Base-by-base conservation (phyloP, 108 stramenopile species). In the Skeletonema costatum region DNA sequence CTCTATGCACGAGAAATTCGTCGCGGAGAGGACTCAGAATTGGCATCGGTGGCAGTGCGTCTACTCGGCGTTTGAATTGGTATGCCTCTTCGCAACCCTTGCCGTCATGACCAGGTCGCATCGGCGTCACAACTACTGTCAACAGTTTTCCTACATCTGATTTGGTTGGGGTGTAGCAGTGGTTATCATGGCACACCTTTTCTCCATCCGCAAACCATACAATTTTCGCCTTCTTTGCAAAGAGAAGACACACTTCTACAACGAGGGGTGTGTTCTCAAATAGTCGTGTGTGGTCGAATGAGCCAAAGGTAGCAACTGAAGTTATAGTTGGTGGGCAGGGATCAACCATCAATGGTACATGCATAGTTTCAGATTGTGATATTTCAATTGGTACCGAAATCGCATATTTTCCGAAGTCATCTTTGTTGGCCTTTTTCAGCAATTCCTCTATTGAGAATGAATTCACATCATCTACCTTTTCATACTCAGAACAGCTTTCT, bases 191-290 rank as follows among this genome's bases (percentile, higher is more conserved):
- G 31, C 65, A 64, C 1, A 82, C 83, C 41, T 53, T 19, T 16
- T 78, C 33, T 12, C 46, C 71, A 41, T 78, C 78, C 5, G 77
- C 86, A 79, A 82, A 93, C 93, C 93, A 93, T 19, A 82, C 77
- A n/a, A 93, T 79, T 25, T 63, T 64, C 1, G 70, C 87, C 14
- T 67, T 36, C 36, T 75, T 74, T 0, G 93, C 82, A 76, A 73
- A 88, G 8, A 91, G 31, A 11, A 66, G 39, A 29, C 68, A 66
- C 4, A 74, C 73, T 29, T 86, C 68, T 4, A 93, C 64, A 2
- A 86, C 81, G 1, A 91, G n/a, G 7, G 89, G 87, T 1, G 90
- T 86, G 4, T 75, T 76, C 7, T 68, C 77, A 67, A 89, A 93
- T 19, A 93, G 32, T 12, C 79, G 66, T 25, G 71, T 60, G 58